Evolutionary conservation across 192 early-diverging fungal genomes (phyloP), one percentile per base, ranked within the genome.

Genomic region (Pilaira anomala): DNA sequence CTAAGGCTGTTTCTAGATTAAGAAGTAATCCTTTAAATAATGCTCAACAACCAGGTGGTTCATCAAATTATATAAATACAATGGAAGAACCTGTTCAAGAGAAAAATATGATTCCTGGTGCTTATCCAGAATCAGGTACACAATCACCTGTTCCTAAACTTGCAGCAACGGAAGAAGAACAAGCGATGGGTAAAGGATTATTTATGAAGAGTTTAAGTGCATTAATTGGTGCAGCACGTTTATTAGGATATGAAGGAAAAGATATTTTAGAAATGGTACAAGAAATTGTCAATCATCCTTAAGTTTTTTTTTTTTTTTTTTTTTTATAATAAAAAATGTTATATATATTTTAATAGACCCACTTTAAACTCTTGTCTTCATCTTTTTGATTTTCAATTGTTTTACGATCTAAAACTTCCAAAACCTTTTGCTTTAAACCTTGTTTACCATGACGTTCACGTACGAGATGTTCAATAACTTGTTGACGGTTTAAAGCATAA

Each of bases 341-440:
- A 6, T 19, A 14, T 19, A 46, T 36, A 48, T 48, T 64, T 49
- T 69, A 63, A 62, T 74, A 68, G 21, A 59, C 46, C 73, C 73
- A 75, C 24, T 75, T 69, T 48, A 75, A 54, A 8, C 60, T 66
- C 25, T 70, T 36, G 11, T 28, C 63, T 39, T 67, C 63, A 28
- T 62, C 67, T 9, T 66, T 56, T 48, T 57, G 53, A 33, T 59
- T 40, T 13, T 42, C 41, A 16, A 13, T 49, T 14, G 71, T 72
- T 56, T 84, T 84, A 54, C 83, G 78, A 55, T 77, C 76, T 60
- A 89, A 71, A 22, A 87, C 78, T 61, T 83, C 86, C 30, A 61
- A 21, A 28, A 90, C 84, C 66, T 90, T 91, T 69, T 87, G 76
- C 13, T 59, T 63, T 11, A 88, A 82, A 48, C 91, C 91, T 51